Evolutionary conservation across 164 flowering plant species (phyloP).

Genomic region (Umbilicus rupestris): DNA sequence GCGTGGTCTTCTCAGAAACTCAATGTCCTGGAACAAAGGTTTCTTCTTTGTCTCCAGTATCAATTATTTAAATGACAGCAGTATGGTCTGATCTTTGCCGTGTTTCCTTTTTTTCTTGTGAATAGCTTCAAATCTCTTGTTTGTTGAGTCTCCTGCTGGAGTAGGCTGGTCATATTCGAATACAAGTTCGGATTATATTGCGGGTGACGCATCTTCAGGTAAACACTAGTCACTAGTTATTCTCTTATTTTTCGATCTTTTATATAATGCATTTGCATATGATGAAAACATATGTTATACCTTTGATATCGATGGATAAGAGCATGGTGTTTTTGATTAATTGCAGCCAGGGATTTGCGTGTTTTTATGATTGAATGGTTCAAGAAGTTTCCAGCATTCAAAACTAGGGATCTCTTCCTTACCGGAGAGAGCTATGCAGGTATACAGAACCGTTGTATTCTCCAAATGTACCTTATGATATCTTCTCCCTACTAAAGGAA

Average conservation of each 20-base stretch:
- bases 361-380: slow-evolving; percentile 62
- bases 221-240: neutral
- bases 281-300: too few relatives aligned
- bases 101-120: neutral
- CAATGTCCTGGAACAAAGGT: slow-evolving; percentile 93
- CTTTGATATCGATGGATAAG: neutral
- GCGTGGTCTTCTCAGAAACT: slow-evolving; percentile 64
- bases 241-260: neutral
- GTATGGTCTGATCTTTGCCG: neutral
- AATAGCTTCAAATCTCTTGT: slow-evolving; percentile 81
- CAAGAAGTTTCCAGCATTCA: slow-evolving; percentile 66
- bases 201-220: slow-evolving; percentile 79
- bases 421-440: slow-evolving; percentile 99
- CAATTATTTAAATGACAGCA: neutral
- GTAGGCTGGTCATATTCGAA: slow-evolving; percentile 99
- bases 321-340: neutral
- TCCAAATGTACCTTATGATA: neutral
- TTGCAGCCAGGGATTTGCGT: slow-evolving; percentile 75
- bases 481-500: neutral
- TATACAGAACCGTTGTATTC: slow-evolving; percentile 13
- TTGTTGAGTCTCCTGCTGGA: slow-evolving; percentile 96
- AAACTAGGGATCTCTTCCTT: slow-evolving; percentile 58
- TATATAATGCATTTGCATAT: too few relatives aligned
- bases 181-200: slow-evolving; percentile 56
- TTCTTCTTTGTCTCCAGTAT: neutral